Base-by-base conservation (phyloP, 2,329 filamentous ascomycete species). In the Colletotrichum cereale region DNA sequence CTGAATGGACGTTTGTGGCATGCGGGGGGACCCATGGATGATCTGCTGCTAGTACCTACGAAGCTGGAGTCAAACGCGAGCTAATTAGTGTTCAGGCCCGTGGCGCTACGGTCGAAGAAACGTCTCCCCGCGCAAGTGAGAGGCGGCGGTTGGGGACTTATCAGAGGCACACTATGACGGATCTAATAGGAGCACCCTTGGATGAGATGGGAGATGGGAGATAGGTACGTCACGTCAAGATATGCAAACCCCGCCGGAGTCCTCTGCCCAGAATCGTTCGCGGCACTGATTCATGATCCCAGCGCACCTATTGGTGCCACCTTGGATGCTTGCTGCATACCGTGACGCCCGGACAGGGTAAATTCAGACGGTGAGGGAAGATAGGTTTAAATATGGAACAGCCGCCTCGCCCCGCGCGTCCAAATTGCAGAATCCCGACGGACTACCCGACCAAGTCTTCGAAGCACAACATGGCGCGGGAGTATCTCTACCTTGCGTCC, bases 401-500 rank as follows among this genome's bases (percentile, higher is more conserved):
- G 8, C 29, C 2, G 26, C 34, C 21, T 31, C 14, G 34, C 16
- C 6, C 34, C 24, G 29, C 42, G n/a, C n/a, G n/a, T 50, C 47
- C 8, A 5, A 34, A 5, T 5, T 14, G 18, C 36, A 3, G 2
- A 44, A 26, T n/a, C 31, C 12, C 12, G 14, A 29, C n/a, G 26
- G 12, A 7, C 7, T 18, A 5, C 36, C 6, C 44, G 2, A 47
- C 24, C 24, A 16, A 3, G 10, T 6, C 11, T 8, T 10, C 36
- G 24, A 6, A 47, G 40, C 47, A 31, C 34, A 44, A 3, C 48
- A 72, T 72, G 70, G 70, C 66, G 26, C 70, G 61, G 14, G 66
- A 61, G 11, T 26, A 71, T 8, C 66, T 72, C 26, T 72, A 71
- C 24, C 56, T 70, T 14, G 55, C 48, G 8, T 62, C 56, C 7